phyloP scores from a whole-genome alignment of 176 grass and related monocot genomes.

The Bothriochloa decipiens region DNA sequence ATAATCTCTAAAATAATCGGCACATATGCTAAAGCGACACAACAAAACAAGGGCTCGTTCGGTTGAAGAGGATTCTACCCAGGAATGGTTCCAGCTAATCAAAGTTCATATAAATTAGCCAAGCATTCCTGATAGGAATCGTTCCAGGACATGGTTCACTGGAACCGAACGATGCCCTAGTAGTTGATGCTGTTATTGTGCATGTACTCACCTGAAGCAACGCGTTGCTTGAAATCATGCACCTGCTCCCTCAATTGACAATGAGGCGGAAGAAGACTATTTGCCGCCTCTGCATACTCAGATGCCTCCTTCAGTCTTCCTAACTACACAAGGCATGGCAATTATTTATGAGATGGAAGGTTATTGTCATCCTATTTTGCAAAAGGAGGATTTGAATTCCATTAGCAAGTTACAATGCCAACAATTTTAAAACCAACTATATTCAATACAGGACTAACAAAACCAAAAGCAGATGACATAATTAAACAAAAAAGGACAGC shows the following conservation, averaged over 20 bases:
- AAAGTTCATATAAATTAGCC: too few species aligned
- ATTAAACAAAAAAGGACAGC: constrained; percentile 7
- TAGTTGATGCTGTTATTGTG: neutral
- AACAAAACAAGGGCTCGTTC: neutral
- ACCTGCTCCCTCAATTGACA: constrained; percentile 56
- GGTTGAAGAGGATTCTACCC: too few species aligned
- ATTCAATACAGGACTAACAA: neutral
- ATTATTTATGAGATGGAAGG: constrained; percentile 24
- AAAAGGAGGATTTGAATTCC: neutral
- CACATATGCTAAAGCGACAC: constrained; percentile 18
- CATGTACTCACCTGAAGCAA: constrained; percentile 65
- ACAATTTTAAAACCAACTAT: neutral
- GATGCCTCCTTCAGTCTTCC: constrained; percentile 83
- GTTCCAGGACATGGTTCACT: too few species aligned
- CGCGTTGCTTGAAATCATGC: constrained; percentile 58
- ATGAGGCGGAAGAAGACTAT: constrained; percentile 58
- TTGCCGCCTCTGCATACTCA: constrained; percentile 58
- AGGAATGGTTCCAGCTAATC: too few species aligned
- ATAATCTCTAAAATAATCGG: constrained; percentile 9
- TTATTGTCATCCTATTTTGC: neutral
- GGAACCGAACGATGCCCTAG: neutral
- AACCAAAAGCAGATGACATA: neutral
- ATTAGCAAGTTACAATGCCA: neutral
- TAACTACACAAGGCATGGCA: constrained; percentile 54
- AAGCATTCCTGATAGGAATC: too few species aligned